These are phyloP conservation scores for Harrya chromipes DNA, from an alignment of 768 basidiomycete species.

Conservation along the genomic window DNA sequence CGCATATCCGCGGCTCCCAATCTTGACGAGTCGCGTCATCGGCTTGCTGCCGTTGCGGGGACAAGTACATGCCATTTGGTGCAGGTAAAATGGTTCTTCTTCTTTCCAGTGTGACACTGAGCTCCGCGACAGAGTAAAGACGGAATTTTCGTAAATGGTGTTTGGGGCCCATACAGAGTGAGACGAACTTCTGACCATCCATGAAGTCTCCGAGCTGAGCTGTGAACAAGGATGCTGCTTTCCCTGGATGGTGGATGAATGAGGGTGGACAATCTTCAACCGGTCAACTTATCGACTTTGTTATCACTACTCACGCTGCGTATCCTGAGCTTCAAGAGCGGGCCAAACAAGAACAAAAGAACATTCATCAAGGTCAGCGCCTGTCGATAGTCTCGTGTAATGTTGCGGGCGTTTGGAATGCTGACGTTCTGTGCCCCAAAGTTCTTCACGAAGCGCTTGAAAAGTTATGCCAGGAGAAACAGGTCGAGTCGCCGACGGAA, in stretches of 20 bases:
- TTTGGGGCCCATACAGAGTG: constrained; percentile 90
- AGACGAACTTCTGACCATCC: neutral
- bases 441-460: constrained; percentile 77
- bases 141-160: constrained; percentile 84
- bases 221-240: constrained; percentile 66
- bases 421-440: constrained; percentile 20
- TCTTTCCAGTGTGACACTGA: neutral
- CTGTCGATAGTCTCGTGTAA: neutral
- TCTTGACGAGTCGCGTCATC: constrained; percentile 72
- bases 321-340: constrained; percentile 65
- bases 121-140: constrained; percentile 57
- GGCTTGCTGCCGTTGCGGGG: constrained; percentile 91
- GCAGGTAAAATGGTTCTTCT: constrained; percentile 46
- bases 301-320: constrained; percentile 88
- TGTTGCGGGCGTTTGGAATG: neutral
- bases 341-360: constrained; percentile 56
- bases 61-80: constrained; percentile 96
- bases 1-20: constrained; percentile 53
- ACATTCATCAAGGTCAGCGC: constrained; percentile 51
- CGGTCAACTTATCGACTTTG: constrained; percentile 92
- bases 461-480: constrained; percentile 52
- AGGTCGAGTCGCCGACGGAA: constrained; percentile 67
- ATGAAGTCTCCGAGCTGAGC: constrained; percentile 1
- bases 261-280: constrained; percentile 99
- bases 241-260: constrained; percentile 99